Percentiles rank a stretch among this genome's conserved stretches.
These are phyloP conservation scores for Calendula officinalis DNA, from an alignment of 129 eudicot genomes.

Conservation along the genomic window DNA sequence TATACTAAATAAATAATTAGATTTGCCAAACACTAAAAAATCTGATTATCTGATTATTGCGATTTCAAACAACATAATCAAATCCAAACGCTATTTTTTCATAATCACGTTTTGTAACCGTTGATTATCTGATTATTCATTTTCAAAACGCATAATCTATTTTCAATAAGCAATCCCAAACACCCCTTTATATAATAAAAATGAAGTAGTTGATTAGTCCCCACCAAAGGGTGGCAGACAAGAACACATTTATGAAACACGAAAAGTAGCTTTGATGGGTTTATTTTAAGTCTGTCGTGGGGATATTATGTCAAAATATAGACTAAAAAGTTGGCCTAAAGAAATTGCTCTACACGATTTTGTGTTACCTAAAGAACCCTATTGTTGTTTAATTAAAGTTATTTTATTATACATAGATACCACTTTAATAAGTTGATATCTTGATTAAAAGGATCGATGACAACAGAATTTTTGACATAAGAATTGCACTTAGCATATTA, in stretches of 20 bases:
- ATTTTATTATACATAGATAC: not conserved
- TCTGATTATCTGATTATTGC: too few relatives aligned
- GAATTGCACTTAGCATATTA: slow-evolving; percentile 11
- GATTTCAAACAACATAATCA: too few relatives aligned
- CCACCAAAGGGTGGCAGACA: slow-evolving; percentile 54
- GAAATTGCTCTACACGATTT: slow-evolving; percentile 38
- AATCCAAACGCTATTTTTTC: too few relatives aligned
- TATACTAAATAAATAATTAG: too few relatives aligned
- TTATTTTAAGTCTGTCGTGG: slow-evolving; percentile 37
- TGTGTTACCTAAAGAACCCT: slow-evolving; percentile 41
- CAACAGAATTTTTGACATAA: not conserved
- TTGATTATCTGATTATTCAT: too few relatives aligned
- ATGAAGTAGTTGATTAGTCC: too few relatives aligned
- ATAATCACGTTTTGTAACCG: too few relatives aligned
- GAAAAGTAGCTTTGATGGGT: slow-evolving; percentile 29
- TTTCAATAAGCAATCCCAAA: too few relatives aligned
- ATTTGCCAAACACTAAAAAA: too few relatives aligned
- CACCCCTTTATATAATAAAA: too few relatives aligned
- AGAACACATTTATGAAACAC: slow-evolving; percentile 43
- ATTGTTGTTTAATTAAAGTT: not conserved
- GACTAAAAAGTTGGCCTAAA: slow-evolving; percentile 31
- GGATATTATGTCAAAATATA: slow-evolving; percentile 41
- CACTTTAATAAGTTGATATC: not conserved
- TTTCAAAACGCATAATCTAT: too few relatives aligned
- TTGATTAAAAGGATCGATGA: not conserved